phyloP scores from a whole-genome alignment of 768 basidiomycete genomes.

The Sistotremastrum niveocremeum region DNA sequence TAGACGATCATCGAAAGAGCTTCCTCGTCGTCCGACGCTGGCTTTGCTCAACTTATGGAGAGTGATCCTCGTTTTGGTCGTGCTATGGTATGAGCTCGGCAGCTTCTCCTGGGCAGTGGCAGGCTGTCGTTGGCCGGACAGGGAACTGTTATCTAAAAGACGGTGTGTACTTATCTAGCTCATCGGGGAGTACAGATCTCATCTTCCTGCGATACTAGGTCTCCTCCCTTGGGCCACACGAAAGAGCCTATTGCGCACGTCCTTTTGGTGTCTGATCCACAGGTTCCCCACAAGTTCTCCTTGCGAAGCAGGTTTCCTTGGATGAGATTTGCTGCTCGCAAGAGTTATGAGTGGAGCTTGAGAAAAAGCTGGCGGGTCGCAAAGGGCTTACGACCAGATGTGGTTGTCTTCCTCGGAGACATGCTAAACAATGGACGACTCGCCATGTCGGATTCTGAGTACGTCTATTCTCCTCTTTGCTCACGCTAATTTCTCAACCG shows the following conservation, averaged over 20 bases:
- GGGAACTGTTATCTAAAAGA: constrained; percentile 3
- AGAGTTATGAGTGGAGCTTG: constrained; percentile 69
- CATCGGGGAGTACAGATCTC: too few relatives aligned
- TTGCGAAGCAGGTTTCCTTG: constrained; percentile 48
- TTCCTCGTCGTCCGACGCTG: too few relatives aligned
- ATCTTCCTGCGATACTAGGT: too few relatives aligned
- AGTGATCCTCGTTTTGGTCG: constrained; percentile 43
- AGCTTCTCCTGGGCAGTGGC: constrained; percentile 35
- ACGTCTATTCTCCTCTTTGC: constrained; percentile 14
- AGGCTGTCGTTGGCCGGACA: constrained; percentile 52
- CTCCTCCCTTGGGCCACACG: too few relatives aligned
- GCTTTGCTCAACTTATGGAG: constrained; percentile 30
- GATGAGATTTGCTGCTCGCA: constrained; percentile 44
- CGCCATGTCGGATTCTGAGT: constrained; percentile 56
- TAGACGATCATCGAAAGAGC: too few relatives aligned
- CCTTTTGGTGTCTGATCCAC: constrained; percentile 81
- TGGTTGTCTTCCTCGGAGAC: constrained; percentile 76
- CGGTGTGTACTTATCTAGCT: constrained; percentile 1
- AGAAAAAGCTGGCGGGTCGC: constrained; percentile 74
- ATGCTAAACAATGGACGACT: constrained; percentile 81
- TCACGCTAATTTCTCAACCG: neutral
- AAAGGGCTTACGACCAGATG: constrained; percentile 46
- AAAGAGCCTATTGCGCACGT: constrained; percentile 29
- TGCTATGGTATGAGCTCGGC: constrained; percentile 60
- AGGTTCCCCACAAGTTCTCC: constrained; percentile 64